These are phyloP conservation scores for Botryosphaeria dothidea DNA, from an alignment of 2,329 filamentous ascomycete species.

Conservation along the genomic window DNA sequence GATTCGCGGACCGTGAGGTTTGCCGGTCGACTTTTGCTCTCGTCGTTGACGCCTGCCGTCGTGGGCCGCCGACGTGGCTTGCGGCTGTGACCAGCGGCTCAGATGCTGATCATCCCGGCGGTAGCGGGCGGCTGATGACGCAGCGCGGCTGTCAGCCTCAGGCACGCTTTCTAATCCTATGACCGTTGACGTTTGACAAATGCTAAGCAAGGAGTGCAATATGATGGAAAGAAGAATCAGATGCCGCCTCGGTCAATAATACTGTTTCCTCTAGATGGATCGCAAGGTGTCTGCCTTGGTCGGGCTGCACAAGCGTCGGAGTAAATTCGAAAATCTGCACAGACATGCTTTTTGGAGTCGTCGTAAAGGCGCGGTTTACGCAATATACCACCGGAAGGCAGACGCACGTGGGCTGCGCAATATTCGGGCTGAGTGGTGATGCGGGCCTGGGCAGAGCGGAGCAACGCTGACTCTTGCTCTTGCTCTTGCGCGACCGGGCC, in stretches of 20 bases:
- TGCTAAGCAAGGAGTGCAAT: neutral
- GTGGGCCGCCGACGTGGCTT: slow-evolving; percentile 7
- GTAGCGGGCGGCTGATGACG: neutral
- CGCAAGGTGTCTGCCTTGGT: neutral
- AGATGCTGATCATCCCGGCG: neutral
- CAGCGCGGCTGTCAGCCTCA: neutral
- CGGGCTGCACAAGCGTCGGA: neutral
- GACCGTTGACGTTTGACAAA: neutral
- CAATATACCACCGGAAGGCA: neutral
- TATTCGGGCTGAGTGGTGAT: neutral
- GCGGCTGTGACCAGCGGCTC: slow-evolving; percentile 6
- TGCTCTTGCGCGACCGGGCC: neutral
- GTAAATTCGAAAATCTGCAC: neutral
- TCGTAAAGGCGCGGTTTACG: neutral
- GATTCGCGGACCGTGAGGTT: slow-evolving; percentile 4
- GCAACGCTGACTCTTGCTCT: neutral
- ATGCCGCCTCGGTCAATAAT: neutral
- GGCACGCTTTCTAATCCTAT: neutral
- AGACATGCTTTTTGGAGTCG: neutral
- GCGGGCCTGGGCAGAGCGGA: neutral
- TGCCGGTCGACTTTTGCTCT: neutral
- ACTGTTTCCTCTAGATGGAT: neutral
- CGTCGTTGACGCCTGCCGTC: neutral
- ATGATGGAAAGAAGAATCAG: neutral
- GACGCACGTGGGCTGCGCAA: neutral